Base-by-base conservation (phyloP, 768 basidiomycete species). In the Pisolithus tinctorius region DNA sequence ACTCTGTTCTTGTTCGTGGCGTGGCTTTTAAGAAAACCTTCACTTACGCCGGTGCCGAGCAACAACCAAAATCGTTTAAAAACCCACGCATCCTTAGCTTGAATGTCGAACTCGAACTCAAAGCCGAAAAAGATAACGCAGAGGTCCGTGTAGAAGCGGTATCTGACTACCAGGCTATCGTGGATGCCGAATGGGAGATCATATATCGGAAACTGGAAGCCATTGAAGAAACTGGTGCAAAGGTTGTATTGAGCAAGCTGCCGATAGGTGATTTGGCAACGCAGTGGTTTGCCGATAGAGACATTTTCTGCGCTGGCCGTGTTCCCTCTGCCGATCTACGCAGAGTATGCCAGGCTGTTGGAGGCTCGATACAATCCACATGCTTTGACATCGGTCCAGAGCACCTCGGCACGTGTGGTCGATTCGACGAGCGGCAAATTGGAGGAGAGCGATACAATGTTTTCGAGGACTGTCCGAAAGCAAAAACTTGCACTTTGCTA, bases 21-120 rank as follows among this genome's bases (percentile, higher is more conserved):
- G 96, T 99, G 45, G 84, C 96, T 0, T 99, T 98, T 84, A 97
- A 97, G 70, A 99, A 99, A 75, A 99, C 96, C 0, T 99, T 99
- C 71, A 94, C 93, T 2, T 99, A 99, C 59, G 96, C 96, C 20
- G 96, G 96, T 44, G 96, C 96, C 17, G 96, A 99, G 66, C 96
- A 99, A 69, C 95, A 98, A 66, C 96, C 95, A 40, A 98, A 98
- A 72, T 77, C 80, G 31, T 96, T 98, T 78, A 72, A 73, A 55
- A 64, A 95, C 62, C 93, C 95, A 42, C 84, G 93, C 60, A 84
- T 99, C 51, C 77, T 97, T 16, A 93, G 93, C 63, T 70, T 99
- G 51, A 99, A 99, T 65, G 95, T 99, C 57, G 96, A 99, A 67
- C 81, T 99, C 48, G 96, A 99, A 69, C 77, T 99, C 59, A 99